Evolutionary conservation across 1,284 basidiomycete genomes (phyloP).

Genomic region (Coriolopsis trogii): DNA sequence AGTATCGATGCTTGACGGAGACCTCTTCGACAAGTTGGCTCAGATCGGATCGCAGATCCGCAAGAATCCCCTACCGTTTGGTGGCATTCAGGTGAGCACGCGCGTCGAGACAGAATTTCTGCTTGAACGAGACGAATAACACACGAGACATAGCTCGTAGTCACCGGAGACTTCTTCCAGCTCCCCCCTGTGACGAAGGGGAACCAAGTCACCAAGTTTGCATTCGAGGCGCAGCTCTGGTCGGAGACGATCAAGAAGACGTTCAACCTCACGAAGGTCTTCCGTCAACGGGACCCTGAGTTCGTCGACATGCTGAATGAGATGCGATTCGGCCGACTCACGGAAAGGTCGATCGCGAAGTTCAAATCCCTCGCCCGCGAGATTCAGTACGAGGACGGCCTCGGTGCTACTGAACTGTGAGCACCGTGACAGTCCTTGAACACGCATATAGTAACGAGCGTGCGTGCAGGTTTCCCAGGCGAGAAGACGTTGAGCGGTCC

Average conservation of each 20-base stretch:
- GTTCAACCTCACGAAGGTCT: slow-evolving; percentile 66
- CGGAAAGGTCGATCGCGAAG: slow-evolving; percentile 53
- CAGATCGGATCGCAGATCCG: slow-evolving; percentile 68
- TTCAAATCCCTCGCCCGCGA: slow-evolving; percentile 67
- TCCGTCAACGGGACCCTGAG: slow-evolving; percentile 69
- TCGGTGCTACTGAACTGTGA: slow-evolving; percentile 82
- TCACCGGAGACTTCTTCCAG: slow-evolving; percentile 94
- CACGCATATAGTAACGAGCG: neutral
- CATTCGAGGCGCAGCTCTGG: slow-evolving; percentile 88
- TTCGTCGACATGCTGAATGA: slow-evolving; percentile 92
- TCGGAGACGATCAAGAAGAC: slow-evolving; percentile 53
- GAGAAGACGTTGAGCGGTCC: slow-evolving; percentile 84
- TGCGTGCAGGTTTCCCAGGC: slow-evolving; percentile 55
- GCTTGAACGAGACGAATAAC: no score
- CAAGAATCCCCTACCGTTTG: slow-evolving; percentile 69
- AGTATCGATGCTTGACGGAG: slow-evolving; percentile 95
- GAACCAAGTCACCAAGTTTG: slow-evolving; percentile 57
- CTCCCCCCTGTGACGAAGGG: slow-evolving; percentile 83
- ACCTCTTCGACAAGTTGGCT: slow-evolving; percentile 84
- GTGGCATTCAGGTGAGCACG: slow-evolving; percentile 80
- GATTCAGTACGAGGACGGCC: slow-evolving; percentile 67
- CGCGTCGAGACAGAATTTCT: neutral
- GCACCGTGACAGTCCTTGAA: slow-evolving; percentile 30
- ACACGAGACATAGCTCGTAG: slow-evolving; percentile 62
- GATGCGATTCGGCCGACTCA: slow-evolving; percentile 84